Conservation (phyloP, 2,329 filamentous ascomycete species). For the Colletotrichum simmondsii region DNA sequence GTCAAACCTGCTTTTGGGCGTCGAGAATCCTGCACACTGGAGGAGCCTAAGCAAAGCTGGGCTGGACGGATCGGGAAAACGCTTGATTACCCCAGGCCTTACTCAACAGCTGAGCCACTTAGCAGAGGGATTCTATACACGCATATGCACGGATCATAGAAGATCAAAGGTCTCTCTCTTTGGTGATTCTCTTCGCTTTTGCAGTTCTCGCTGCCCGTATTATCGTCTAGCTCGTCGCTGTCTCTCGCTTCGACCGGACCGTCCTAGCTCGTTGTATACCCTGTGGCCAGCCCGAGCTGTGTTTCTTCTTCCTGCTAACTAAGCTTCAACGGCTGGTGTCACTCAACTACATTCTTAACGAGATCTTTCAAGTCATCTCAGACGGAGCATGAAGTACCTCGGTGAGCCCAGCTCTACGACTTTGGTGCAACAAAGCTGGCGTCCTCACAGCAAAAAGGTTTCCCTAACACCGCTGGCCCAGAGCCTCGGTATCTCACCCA, state of each 20-base stretch:
- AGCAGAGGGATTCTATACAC: background rate
- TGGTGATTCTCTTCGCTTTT: background rate
- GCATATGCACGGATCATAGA: constrained; percentile 15
- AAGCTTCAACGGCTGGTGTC: background rate
- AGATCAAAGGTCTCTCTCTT: too few relatives aligned
- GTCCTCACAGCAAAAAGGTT: background rate
- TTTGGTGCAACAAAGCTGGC: background rate
- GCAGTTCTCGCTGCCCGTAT: background rate
- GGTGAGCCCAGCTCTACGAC: background rate
- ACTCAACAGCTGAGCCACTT: background rate
- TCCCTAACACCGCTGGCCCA: constrained; percentile 9
- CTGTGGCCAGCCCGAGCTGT: background rate
- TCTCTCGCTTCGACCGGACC: constrained; percentile 5
- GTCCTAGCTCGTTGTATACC: constrained; percentile 5
- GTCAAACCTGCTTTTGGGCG: constrained; percentile 12
- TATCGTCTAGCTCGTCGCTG: constrained; percentile 9
- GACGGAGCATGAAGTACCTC: background rate
- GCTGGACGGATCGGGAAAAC: background rate
- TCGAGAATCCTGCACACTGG: background rate
- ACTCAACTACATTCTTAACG: background rate
- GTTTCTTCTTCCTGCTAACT: background rate
- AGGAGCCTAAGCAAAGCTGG: background rate
- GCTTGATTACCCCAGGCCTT: background rate
- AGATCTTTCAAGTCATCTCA: too few relatives aligned
- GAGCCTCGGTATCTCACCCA: background rate